A percentile compares a stretch with the other conserved stretches of the same genome.
Conservation (phyloP, 352 stramenopile genomes). For the Globisporangium okanoganense region DNA sequence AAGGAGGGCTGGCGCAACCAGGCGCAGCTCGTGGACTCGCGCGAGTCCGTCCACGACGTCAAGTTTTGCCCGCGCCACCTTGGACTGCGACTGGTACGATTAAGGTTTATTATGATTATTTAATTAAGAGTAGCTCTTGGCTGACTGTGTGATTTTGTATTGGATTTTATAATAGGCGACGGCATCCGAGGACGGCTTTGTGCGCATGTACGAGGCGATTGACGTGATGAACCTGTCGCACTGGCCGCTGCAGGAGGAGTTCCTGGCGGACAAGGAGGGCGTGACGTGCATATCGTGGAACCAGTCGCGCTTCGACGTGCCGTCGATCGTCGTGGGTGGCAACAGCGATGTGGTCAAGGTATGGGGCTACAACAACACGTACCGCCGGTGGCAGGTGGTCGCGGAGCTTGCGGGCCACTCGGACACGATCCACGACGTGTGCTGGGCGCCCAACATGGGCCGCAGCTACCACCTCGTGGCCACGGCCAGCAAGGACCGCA, state of each 20-base stretch:
- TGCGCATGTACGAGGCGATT: constrained; percentile 94
- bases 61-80: constrained; percentile 94
- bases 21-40: constrained; percentile 88
- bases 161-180: constrained; percentile 61
- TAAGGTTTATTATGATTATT: neutral
- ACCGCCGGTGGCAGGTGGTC: constrained; percentile 83
- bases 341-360: constrained; percentile 87
- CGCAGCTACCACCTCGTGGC: constrained; percentile 92
- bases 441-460: constrained; percentile 95
- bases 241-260: constrained; percentile 91
- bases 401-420: constrained; percentile 81
- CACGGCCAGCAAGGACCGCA: constrained; percentile 90
- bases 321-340: constrained; percentile 93
- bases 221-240: constrained; percentile 95
- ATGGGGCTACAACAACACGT: constrained; percentile 90
- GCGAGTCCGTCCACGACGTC: constrained; percentile 93
- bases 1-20: constrained; percentile 82
- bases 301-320: constrained; percentile 91
- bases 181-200: constrained; percentile 92
- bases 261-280: constrained; percentile 78
- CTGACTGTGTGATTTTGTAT: neutral
- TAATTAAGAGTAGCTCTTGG: neutral
- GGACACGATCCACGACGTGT: constrained; percentile 93
- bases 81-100: constrained; percentile 82
- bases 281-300: constrained; percentile 95